These are phyloP conservation scores for Aspergillus bertholletiae DNA, from an alignment of 495 filamentous ascomycete genomes.

Conservation along the genomic window DNA sequence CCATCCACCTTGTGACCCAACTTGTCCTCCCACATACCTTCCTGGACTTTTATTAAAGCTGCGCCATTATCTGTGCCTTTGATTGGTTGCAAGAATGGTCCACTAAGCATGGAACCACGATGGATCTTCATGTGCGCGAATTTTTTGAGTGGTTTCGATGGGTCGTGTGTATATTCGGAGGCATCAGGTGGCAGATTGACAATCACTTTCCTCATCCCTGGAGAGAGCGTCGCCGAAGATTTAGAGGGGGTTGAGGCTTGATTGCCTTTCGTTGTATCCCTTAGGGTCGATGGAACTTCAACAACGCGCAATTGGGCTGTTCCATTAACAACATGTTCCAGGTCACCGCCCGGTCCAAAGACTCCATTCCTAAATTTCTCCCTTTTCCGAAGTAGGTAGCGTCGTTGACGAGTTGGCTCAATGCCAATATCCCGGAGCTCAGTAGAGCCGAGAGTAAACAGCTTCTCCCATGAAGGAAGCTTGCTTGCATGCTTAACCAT, in stretches of 20 bases:
- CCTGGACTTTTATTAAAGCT: conserved; percentile 63
- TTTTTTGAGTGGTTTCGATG: conserved; percentile 37
- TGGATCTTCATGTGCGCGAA: conserved; percentile 63
- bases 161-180: conserved; percentile 36
- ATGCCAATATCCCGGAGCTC: conserved; percentile 81
- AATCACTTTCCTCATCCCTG: conserved; percentile 56
- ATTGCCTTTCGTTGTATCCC: background rate
- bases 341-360: conserved; percentile 75
- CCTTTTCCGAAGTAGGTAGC: conserved; percentile 83
- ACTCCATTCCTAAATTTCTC: conserved; percentile 74
- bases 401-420: conserved; percentile 74
- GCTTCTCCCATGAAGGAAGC: conserved; percentile 81
- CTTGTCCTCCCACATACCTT: conserved; percentile 84
- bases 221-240: conserved; percentile 44
- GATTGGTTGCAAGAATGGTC: conserved; percentile 63
- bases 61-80: conserved; percentile 59
- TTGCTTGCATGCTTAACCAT: conserved; percentile 74
- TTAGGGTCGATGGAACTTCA: conserved; percentile 48
- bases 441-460: conserved; percentile 73
- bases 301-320: conserved; percentile 64
- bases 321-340: conserved; percentile 68
- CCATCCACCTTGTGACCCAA: conserved; percentile 91
- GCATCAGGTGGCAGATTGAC: conserved; percentile 68
- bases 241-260: background rate
- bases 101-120: conserved; percentile 61